Evolutionary conservation across 805 yeast genomes (phyloP), one percentile per base, ranked within the genome.

Genomic region (Candida yuanshanica): DNA sequence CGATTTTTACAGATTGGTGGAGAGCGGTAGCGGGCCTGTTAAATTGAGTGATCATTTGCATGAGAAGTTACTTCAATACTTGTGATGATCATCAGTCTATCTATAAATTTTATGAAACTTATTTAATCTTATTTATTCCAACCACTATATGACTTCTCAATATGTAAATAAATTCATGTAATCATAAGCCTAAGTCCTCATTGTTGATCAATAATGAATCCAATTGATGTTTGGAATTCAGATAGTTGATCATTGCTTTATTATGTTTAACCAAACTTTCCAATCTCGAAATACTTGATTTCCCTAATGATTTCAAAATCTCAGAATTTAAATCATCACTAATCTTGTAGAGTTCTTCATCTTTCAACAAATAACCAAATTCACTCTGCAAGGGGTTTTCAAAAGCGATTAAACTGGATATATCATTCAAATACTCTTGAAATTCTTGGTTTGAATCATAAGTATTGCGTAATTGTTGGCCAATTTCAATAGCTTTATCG

Each of bases 361-460:
- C 53, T 21, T 62, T 62, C 27, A 72, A 53, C 24, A 65, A 47
- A 37, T 60, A 58, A 14, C 71, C 69, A 35, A 64, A 64, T 24
- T 66, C 70, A 4, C 70, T 55, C 4, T 53, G 44, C 33, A 45
- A 42, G 1, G 82, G 81, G 39, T 77, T 64, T 9, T 69, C 69
- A 46, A 70, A 79, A 4, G 82, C 79, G 35, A 79, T 53, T 22
- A 80, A 55, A 3, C 76, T 63, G 7, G 77, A 74, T 0, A 78
- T 63, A 33, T 73, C 71, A 31, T 66, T 63, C 23, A 80, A 51
- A 44, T 63, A 61, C 7, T 60, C 58, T 23, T 60, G 63, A 32
- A 65, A 63, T n/a, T 52, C 52, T 4, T 58, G 48, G n/a, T 64
- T 59, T 4, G 53, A 43, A 12, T 50, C 53, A 43, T 59, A 72